These are phyloP conservation scores for Deinandra increscens DNA, from an alignment of 129 eudicot genomes.

Conservation along the genomic window DNA sequence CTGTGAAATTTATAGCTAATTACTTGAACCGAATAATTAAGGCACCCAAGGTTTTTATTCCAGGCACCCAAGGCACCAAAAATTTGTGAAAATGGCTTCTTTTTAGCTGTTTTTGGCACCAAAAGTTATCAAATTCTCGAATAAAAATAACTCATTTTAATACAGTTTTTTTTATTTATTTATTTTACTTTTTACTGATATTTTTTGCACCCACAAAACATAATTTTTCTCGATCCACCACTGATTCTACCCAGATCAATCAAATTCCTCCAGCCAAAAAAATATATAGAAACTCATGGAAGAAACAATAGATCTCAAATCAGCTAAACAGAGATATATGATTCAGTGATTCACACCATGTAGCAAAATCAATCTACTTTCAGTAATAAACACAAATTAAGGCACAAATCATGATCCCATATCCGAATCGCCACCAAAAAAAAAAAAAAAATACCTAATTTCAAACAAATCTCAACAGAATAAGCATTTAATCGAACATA, in stretches of 20 bases:
- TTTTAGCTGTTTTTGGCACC: too few relatives aligned
- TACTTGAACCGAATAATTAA: too few relatives aligned
- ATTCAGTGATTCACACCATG: conserved; percentile 13
- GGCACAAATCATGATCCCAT: conserved; percentile 6
- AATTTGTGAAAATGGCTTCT: too few relatives aligned
- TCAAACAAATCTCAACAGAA: background rate
- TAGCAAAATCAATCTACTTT: background rate
- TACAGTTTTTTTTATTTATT: too few relatives aligned
- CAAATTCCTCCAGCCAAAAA: background rate
- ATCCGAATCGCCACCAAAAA: conserved; percentile 3
- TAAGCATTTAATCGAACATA: background rate
- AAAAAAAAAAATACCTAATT: conserved; percentile 3
- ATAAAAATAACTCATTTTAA: too few relatives aligned
- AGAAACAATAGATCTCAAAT: conserved; percentile 12
- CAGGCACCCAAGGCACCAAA: too few relatives aligned
- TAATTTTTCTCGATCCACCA: too few relatives aligned
- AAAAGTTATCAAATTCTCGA: too few relatives aligned
- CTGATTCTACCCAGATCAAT: background rate
- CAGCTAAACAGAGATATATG: background rate
- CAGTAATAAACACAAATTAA: background rate
- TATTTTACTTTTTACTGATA: too few relatives aligned
- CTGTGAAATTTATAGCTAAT: too few relatives aligned
- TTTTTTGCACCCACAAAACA: too few relatives aligned
- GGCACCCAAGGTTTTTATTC: too few relatives aligned
- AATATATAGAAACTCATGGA: background rate